Evolutionary conservation across 2,329 filamentous ascomycete species (phyloP).

Genomic region (Ophiostoma tasmaniense): DNA sequence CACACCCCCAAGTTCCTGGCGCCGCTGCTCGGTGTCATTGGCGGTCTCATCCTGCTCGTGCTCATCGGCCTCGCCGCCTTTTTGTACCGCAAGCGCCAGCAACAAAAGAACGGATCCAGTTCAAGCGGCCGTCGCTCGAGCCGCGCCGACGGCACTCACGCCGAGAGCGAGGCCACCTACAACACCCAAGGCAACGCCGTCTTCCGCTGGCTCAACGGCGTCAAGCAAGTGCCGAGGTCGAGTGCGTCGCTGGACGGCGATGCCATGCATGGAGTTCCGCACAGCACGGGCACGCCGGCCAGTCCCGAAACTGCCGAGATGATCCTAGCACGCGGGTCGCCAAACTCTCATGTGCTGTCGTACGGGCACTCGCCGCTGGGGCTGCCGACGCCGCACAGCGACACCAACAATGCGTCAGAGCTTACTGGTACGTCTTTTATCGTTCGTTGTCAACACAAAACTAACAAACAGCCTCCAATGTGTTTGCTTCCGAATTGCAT

Average conservation of each 20-base stretch:
- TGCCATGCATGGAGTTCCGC: background rate
- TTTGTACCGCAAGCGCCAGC: constrained; percentile 43
- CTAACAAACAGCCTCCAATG: background rate
- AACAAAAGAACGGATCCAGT: constrained; percentile 25
- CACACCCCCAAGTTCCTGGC: constrained; percentile 49
- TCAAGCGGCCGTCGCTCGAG: constrained; percentile 8
- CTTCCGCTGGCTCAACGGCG: constrained; percentile 42
- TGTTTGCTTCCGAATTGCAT: background rate
- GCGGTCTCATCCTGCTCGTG: constrained; percentile 49
- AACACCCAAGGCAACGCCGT: constrained; percentile 41
- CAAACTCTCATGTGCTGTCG: background rate
- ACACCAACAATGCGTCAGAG: constrained; percentile 37
- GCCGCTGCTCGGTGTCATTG: constrained; percentile 53
- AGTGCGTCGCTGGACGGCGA: constrained; percentile 30
- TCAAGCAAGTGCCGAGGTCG: constrained; percentile 37
- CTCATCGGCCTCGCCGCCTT: constrained; percentile 42
- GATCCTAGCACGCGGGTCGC: background rate
- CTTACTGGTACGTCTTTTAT: constrained; percentile 34
- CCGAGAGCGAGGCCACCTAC: constrained; percentile 35
- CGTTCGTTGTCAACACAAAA: background rate
- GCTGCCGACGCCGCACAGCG: constrained; percentile 25
- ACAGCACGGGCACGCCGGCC: constrained; percentile 22
- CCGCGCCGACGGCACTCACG: constrained; percentile 25
- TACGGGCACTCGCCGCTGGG: constrained; percentile 26
- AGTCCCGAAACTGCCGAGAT: constrained; percentile 32